Percentiles rank a stretch among this genome's conserved stretches.
These are phyloP conservation scores for Sisymbrium irio DNA, from an alignment of 345 rosid species.

Conservation along the genomic window DNA sequence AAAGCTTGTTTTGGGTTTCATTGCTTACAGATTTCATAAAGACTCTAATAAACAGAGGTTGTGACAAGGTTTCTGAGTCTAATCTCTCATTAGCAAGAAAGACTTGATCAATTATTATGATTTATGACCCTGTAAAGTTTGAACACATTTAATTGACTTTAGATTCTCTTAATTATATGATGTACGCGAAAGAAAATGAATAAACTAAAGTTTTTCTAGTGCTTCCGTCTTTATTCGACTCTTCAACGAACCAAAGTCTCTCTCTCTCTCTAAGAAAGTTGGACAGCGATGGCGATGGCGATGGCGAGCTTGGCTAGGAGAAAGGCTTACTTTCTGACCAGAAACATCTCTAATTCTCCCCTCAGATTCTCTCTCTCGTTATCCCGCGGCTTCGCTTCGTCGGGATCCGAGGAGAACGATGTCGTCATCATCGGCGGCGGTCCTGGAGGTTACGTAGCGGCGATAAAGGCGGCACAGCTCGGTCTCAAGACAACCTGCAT, in stretches of 20 bases:
- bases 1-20: no score
- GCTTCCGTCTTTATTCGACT: conserved; percentile 29
- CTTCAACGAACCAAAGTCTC: conserved; percentile 22
- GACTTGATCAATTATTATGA: background rate
- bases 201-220: background rate
- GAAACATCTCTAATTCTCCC: conserved; percentile 50
- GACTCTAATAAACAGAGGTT: background rate
- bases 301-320: conserved; percentile 85
- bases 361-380: conserved; percentile 57
- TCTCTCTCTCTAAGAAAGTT: conserved; percentile 2
- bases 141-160: background rate
- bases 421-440: conserved; percentile 97
- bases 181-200: background rate
- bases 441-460: conserved; percentile 99
- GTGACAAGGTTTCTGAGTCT: no score
- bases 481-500: conserved; percentile 97
- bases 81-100: no score
- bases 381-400: conserved; percentile 69
- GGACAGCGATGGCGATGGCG: conserved; percentile 51
- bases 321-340: conserved; percentile 56
- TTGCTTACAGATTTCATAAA: no score
- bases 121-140: background rate
- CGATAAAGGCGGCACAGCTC: conserved; percentile 96
- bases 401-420: conserved; percentile 93
- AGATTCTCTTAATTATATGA: background rate